phyloP scores from a whole-genome alignment of 768 basidiomycete species.

The Tylopilus rubrobrunneus region DNA sequence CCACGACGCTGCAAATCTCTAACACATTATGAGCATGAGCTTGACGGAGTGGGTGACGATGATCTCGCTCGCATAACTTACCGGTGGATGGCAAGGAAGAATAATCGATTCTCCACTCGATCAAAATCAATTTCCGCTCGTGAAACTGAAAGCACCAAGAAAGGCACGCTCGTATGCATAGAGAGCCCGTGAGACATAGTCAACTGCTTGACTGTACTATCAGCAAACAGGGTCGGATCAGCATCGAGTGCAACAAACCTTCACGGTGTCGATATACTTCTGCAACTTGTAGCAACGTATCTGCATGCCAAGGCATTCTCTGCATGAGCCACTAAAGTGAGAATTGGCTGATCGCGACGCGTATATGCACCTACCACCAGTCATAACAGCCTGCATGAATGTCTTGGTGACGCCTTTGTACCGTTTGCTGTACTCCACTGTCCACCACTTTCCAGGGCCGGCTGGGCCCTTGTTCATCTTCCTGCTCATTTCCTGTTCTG shows the following conservation, averaged over 20 bases:
- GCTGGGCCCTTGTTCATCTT: constrained; percentile 41
- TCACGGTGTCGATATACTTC: constrained; percentile 63
- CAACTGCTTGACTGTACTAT: constrained; percentile 75
- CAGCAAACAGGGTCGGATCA: background rate
- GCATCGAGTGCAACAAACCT: constrained; percentile 42
- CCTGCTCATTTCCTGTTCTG: constrained; percentile 47
- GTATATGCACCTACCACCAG: constrained; percentile 58
- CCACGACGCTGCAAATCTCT: constrained; percentile 89
- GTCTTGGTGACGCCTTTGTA: constrained; percentile 79
- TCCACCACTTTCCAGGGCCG: constrained; percentile 79
- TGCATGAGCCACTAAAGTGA: constrained; percentile 15
- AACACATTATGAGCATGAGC: background rate
- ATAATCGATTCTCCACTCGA: constrained; percentile 84
- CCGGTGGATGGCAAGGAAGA: constrained; percentile 85
- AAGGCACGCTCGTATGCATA: constrained; percentile 93
- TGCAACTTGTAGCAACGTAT: constrained; percentile 54
- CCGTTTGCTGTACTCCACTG: constrained; percentile 78
- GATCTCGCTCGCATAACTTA: constrained; percentile 63
- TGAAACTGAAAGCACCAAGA: constrained; percentile 81
- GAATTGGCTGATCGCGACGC: background rate
- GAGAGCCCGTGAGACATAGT: constrained; percentile 87
- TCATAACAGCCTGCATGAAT: constrained; percentile 77
- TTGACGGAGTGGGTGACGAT: background rate
- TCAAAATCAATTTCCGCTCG: constrained; percentile 86
- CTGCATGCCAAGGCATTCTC: constrained; percentile 85